Base-by-base conservation (phyloP, 1,139 yeast species). In the Meyerozyma smithsonii region DNA sequence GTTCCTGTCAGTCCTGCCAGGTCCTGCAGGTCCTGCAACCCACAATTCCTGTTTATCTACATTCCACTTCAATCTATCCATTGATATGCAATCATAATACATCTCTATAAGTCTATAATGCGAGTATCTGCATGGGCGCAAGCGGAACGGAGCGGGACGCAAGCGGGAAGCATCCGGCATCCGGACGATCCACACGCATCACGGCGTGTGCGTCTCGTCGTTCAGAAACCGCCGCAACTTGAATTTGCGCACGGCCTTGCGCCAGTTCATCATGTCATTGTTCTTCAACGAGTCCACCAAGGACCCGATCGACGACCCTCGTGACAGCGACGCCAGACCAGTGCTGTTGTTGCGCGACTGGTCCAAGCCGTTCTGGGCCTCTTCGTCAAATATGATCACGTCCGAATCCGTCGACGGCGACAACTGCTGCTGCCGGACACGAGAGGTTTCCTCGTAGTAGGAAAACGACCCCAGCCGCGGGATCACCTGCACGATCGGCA, bases 261-360 rank as follows among this genome's bases (percentile, higher is more conserved):
- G 44, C 52, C 52, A 52, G 20, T 48, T 51, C 35, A 44, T 43
- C 39, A 53, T 54, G 36, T 51, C 58, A 38, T 47, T 49, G 36
- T 46, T 42, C 41, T 48, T 51, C 35, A 56, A 43, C 19, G 50
- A 46, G 32, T 55, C 61, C 46, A 56, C 50, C 16, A 56, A 46
- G 25, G 51, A 49, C 8, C 60, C 59, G 14, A 56, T 48, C 8
- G 58, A 52, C 20, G 49, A 46, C 17, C 60, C 58, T 15, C 55
- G 20, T 1, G 34, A 30, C 34, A 30, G 34, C 20, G 34, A 30
- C 7, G 34, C 12, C 36, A 21, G 16, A 3, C 34, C 34, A n/a
- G 34, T 17, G 21, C 34, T 30, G 17, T 36, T 34, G 20, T 38
- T 37, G 28, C 38, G 35, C n/a, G 36, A 30, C 11, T 39, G 17